Base-by-base conservation (phyloP, 2,329 filamentous ascomycete species). In the Aphanoascus verrucosus region DNA sequence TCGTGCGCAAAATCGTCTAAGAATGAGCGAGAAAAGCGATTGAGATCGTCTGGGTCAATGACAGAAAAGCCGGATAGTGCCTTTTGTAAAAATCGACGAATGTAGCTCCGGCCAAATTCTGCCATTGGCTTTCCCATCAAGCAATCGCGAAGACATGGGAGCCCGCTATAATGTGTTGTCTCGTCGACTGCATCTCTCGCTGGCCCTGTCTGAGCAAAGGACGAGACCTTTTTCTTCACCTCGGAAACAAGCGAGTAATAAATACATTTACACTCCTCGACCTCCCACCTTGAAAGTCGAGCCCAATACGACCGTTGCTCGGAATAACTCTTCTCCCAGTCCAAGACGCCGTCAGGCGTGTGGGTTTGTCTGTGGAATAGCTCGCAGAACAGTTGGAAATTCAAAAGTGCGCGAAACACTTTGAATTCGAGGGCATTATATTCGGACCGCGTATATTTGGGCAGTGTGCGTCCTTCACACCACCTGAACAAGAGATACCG, bases 201-300 rank as follows among this genome's bases (percentile, higher is more conserved):
- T 23, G 7, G 23, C 23, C 3, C 2, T 37, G 5, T 37, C 32
- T 35, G 32, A 12, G 2, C n/a, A 4, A 37, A 37, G 9, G 19
- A 3, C 20, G 7, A 2, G 46, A 34, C 20, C 6, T 19, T 37
- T 12, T n/a, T 49, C 14, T 49, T 3, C 5, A 49, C 3, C 4
- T 32, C 23, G 35, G 15, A 49, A 15, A 49, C 5, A 6, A 54
- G 43, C 43, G 47, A 20, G 11, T 41, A 17, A 48, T 54, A 54
- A 8, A 54, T 28, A 43, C 52, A 54, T 40, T 49, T 54, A 40
- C 20, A 34, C 31, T 54, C 52, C 34, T 54, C 52, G 17, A 48
- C 34, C 23, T 54, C 52, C 52, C 43, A 44, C 5, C n/a, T 49
- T 31, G 19, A 14, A 46, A 49, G 40, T 11, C 31, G 31, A 6